Conservation (phyloP, 352 stramenopile species). For the Thalassiosira mediterranea region DNA sequence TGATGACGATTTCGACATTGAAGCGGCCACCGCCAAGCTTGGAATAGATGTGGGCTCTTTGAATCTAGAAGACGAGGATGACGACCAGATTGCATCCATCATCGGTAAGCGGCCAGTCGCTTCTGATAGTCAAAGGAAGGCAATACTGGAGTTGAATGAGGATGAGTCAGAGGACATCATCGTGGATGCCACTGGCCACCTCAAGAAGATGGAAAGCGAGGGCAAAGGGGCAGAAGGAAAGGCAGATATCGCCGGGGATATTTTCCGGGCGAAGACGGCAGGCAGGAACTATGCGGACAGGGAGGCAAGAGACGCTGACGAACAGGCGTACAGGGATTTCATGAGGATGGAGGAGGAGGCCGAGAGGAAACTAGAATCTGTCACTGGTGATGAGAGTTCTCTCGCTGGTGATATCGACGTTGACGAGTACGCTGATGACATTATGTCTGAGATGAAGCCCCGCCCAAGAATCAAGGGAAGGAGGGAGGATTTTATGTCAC, state of each 20-base stretch:
- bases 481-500: constrained; percentile 52
- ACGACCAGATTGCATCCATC: constrained; percentile 38
- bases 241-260: constrained; percentile 33
- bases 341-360: constrained; percentile 71
- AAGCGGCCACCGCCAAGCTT: constrained; percentile 29
- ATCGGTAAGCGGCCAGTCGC: constrained; percentile 38
- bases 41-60: constrained; percentile 35
- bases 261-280: constrained; percentile 38
- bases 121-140: background rate
- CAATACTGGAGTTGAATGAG: constrained; percentile 9
- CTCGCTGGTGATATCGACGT: constrained; percentile 27
- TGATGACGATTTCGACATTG: constrained; percentile 40
- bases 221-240: background rate
- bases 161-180: constrained; percentile 28
- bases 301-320: constrained; percentile 37
- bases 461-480: constrained; percentile 25
- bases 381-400: constrained; percentile 15
- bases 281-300: constrained; percentile 26
- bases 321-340: constrained; percentile 59
- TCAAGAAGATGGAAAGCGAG: constrained; percentile 31
- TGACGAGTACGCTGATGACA: constrained; percentile 63
- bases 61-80: constrained; percentile 39
- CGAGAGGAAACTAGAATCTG: constrained; percentile 45
- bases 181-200: constrained; percentile 32
- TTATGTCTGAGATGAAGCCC: constrained; percentile 60